Evolutionary conservation across 1,284 basidiomycete genomes (phyloP).

Genomic region (Marasmius oreades): DNA sequence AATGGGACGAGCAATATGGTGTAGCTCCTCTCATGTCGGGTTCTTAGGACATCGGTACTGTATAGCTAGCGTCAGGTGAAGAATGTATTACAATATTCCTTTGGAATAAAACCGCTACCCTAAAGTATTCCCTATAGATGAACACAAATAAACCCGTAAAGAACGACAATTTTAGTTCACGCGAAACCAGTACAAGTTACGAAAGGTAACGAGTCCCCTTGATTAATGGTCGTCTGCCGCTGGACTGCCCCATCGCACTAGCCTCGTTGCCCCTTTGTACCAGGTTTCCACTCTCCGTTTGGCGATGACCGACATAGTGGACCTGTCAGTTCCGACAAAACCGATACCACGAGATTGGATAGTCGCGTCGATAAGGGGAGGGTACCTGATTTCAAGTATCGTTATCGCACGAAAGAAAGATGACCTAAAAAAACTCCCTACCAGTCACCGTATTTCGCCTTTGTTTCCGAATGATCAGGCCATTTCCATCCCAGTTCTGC

Average conservation of each 20-base stretch:
- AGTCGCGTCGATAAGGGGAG: slow-evolving; percentile 65
- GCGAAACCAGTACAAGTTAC: background rate
- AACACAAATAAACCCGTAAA: background rate
- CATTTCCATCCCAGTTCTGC: slow-evolving; percentile 54
- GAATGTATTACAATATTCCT: background rate
- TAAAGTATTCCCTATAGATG: background rate
- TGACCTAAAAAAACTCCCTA: slow-evolving; percentile 25
- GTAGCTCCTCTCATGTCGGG: background rate
- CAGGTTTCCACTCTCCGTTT: slow-evolving; percentile 61
- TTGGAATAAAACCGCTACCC: background rate
- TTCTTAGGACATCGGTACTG: background rate
- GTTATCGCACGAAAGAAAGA: background rate
- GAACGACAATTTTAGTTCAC: background rate
- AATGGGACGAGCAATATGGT: background rate
- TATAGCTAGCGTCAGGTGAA: too few relatives aligned
- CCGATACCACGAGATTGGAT: slow-evolving; percentile 63
- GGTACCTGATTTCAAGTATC: slow-evolving; percentile 44
- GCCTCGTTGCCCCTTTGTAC: slow-evolving; percentile 49
- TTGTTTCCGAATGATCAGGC: slow-evolving; percentile 56
- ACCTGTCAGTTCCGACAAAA: slow-evolving; percentile 66
- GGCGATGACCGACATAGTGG: slow-evolving; percentile 67
- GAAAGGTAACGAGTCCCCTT: background rate
- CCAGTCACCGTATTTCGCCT: slow-evolving; percentile 55
- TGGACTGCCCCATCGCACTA: slow-evolving; percentile 52
- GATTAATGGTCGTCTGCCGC: slow-evolving; percentile 42